Evolutionary conservation across 306 rosid genomes (phyloP).

Genomic region (Herpetospermum pedunculosum): DNA sequence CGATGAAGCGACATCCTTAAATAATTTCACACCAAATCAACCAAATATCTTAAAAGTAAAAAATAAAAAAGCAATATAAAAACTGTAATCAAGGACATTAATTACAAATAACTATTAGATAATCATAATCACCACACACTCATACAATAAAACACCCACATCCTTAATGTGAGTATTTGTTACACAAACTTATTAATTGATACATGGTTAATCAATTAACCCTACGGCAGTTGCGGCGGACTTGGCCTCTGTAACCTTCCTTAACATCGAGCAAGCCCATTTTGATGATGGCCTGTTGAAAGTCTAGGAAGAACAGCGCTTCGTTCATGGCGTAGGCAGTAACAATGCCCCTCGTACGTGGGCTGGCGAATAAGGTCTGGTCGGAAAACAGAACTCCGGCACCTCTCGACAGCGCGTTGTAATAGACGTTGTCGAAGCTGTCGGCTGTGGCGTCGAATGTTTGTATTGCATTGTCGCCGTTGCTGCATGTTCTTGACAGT

Average conservation of each 20-base stretch:
- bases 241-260: conserved; percentile 44
- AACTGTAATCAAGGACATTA: too few relatives aligned
- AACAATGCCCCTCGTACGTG: conserved; percentile 40
- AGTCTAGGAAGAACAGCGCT: conserved; percentile 64
- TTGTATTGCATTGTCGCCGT: conserved; percentile 47
- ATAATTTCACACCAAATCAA: too few relatives aligned
- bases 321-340: conserved; percentile 44
- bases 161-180: too few relatives aligned
- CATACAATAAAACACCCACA: too few relatives aligned
- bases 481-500: conserved; percentile 41
- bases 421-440: conserved; percentile 54
- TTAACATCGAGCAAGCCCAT: conserved; percentile 61
- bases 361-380: conserved; percentile 36
- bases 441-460: conserved; percentile 48
- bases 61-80: too few relatives aligned
- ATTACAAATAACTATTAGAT: too few relatives aligned
- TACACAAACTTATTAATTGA: too few relatives aligned
- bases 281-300: conserved; percentile 66
- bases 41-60: too few relatives aligned
- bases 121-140: too few relatives aligned
- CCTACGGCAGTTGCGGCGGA: conserved; percentile 39
- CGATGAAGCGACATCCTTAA: too few relatives aligned
- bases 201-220: conserved; percentile 22
- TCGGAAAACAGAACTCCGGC: conserved; percentile 55
- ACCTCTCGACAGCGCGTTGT: conserved; percentile 27